Evolutionary conservation across 768 basidiomycete genomes (phyloP).

Genomic region (Clavaria fumosa): DNA sequence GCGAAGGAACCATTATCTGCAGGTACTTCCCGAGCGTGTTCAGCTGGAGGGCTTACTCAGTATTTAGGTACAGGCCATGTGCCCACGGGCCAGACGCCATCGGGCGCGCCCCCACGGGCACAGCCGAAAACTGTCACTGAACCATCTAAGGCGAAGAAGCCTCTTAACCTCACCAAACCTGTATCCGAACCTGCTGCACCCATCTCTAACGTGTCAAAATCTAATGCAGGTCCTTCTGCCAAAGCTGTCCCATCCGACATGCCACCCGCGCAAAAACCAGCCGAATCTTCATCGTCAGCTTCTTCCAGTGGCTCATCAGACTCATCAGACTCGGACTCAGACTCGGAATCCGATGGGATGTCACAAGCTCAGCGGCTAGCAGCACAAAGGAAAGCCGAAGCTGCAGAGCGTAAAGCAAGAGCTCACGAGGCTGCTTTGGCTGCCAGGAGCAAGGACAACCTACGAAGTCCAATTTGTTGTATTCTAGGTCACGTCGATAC

Average conservation of each 20-base stretch:
- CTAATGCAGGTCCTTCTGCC: too few species aligned
- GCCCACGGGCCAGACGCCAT: too few species aligned
- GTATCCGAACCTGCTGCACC: slow-evolving; percentile 9
- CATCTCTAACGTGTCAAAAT: background rate
- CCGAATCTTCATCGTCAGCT: slow-evolving; percentile 23
- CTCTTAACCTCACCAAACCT: too few species aligned
- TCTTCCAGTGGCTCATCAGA: slow-evolving; percentile 37
- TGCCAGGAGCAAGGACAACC: slow-evolving; percentile 72
- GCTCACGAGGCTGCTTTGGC: slow-evolving; percentile 77
- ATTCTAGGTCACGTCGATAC: slow-evolving; percentile 99
- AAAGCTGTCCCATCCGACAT: too few species aligned
- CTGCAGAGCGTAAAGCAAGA: slow-evolving; percentile 65
- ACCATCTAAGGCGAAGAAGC: too few species aligned
- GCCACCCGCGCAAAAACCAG: slow-evolving; percentile 5
- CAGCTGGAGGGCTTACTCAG: too few species aligned
- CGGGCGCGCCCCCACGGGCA: too few species aligned
- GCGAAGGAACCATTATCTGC: too few species aligned
- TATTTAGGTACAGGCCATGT: too few species aligned
- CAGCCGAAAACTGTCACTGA: too few species aligned
- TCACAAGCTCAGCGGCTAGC: slow-evolving; percentile 51
- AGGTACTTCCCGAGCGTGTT: too few species aligned
- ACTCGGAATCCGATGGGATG: slow-evolving; percentile 44
- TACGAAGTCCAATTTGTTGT: slow-evolving; percentile 96
- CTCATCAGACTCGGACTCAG: slow-evolving; percentile 31
- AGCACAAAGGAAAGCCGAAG: slow-evolving; percentile 65